Evolutionary conservation across 106 monocot species (phyloP), one percentile per base, ranked within the genome.

Genomic region (Amphibolis antarctica): DNA sequence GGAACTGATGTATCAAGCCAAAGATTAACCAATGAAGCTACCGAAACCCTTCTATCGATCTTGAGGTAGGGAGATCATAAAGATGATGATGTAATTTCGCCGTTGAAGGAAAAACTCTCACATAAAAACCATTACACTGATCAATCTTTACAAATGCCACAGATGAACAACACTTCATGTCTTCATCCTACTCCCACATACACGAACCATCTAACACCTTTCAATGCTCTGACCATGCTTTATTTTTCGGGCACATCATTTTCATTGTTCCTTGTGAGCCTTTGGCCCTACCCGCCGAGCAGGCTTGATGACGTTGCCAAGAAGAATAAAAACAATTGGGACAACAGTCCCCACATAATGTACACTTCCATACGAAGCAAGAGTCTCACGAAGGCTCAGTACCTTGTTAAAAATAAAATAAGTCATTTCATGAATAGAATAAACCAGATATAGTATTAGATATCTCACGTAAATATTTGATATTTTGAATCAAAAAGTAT

Each of bases 341-440:
- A 98, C 60, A 53, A 90, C 54, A n/a, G 96, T 87, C 53, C 90
- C 96, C 1, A 90, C 76, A 46, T 82, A 98, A 61, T 98, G 69
- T 17, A 98, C 90, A 54, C 96, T 98, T 43, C 58, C 50, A 71
- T 98, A 96, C 12, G 94, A 47, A 5, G 83, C 86, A 28, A 96
- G 50, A 28, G 86, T 96, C 63, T 96, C 94, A 26, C 80, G 58
- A 61, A 96, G 67, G 86, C 94, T 89, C 84, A 96, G 64, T 44
- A 96, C 89, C 94, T 96, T 49, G 31, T 30, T 36, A 30, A 64
- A 63, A 55, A 55, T 14, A 55, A 21, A 43, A 63, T 11, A 36
- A 28, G 1, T 45, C 25, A 47, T 18, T 19, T 12, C 3, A 63
- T 17, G 42, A 42, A 18, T 12, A 3, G 4, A 21, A 61, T 11